These are phyloP conservation scores for Silene noctiflora DNA, from an alignment of 179 eudicot species.

Conservation along the genomic window DNA sequence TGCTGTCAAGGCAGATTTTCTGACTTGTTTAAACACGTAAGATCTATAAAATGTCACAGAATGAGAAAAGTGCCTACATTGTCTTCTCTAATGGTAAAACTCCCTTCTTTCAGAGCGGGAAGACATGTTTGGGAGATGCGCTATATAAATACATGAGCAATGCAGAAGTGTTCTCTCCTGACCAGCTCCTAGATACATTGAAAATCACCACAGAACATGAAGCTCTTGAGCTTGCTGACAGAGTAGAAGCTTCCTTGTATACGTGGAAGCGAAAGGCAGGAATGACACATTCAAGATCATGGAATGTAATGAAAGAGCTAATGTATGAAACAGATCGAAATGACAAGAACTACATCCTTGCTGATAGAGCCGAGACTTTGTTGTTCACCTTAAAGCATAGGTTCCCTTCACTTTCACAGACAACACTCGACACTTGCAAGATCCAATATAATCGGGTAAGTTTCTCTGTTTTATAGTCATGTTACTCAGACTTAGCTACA, in stretches of 20 bases:
- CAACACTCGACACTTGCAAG: conserved; percentile 84
- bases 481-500: background rate
- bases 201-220: conserved; percentile 78
- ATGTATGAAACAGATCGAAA: conserved; percentile 51
- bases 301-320: conserved; percentile 69
- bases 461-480: background rate
- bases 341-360: conserved; percentile 68
- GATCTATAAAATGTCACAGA: background rate
- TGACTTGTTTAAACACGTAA: background rate
- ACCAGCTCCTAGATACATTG: conserved; percentile 61
- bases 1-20: no score
- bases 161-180: conserved; percentile 67
- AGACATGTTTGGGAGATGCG: conserved; percentile 61
- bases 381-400: conserved; percentile 72
- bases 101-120: conserved; percentile 55
- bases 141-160: conserved; percentile 59
- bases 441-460: conserved; percentile 83
- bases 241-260: conserved; percentile 76
- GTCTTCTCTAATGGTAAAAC: background rate
- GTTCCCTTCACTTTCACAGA: conserved; percentile 88
- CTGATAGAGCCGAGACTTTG: conserved; percentile 71
- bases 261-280: conserved; percentile 81
- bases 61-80: background rate
- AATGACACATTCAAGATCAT: conserved; percentile 51
- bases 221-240: conserved; percentile 90